Evolutionary conservation across 345 rosid species (phyloP).

Genomic region (Eutrema japonicum): DNA sequence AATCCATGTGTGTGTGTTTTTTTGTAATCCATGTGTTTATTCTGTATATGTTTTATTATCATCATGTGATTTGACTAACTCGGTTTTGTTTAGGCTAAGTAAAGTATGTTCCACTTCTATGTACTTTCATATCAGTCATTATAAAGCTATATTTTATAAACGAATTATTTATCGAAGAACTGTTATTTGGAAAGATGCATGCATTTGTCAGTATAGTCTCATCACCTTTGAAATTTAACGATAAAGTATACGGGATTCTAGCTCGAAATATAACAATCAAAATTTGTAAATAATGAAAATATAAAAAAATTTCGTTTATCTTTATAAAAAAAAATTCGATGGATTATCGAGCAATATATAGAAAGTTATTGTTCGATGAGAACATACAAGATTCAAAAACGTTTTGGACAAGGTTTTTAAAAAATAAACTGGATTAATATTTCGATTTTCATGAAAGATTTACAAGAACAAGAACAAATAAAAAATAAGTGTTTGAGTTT

Average conservation of each 20-base stretch:
- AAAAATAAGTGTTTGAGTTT: no score
- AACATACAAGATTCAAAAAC: no score
- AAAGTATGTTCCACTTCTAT: conserved; percentile 38
- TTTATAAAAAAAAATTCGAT: no score
- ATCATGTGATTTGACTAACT: conserved; percentile 31
- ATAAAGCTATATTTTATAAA: conserved; percentile 10
- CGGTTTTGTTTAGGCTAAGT: conserved; percentile 14
- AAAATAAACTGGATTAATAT: no score
- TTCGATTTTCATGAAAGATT: no score
- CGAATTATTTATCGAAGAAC: conserved; percentile 12
- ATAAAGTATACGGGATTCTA: conserved; percentile 18
- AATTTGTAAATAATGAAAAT: no score
- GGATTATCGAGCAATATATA: no score
- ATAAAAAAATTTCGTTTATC: no score
- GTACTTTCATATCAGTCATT: conserved; percentile 38
- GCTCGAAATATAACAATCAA: no score
- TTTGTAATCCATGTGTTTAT: conserved; percentile 15
- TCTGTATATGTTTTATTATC: neutral
- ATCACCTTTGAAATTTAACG: conserved; percentile 25
- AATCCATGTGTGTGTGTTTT: conserved; percentile 2
- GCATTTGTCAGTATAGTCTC: conserved; percentile 36
- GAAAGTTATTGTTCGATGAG: no score
- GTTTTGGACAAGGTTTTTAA: no score
- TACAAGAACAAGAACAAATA: no score
- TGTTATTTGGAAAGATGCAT: conserved; percentile 31